phyloP scores from a whole-genome alignment of 179 eudicot genomes.

The Pouteria campechiana region DNA sequence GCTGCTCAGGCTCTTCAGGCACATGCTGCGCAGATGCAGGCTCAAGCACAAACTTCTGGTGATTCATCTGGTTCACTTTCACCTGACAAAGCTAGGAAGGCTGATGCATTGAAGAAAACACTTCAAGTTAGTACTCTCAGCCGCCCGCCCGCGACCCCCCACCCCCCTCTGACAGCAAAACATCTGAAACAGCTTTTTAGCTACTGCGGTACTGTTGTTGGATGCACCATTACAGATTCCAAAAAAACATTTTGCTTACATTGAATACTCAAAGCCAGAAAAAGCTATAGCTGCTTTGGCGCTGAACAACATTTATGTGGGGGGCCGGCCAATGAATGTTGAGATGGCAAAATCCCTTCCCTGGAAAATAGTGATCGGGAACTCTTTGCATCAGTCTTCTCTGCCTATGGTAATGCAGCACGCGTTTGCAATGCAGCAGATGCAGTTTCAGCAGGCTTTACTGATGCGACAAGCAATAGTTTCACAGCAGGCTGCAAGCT shows the following conservation, averaged over 20 bases:
- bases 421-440: slow-evolving; percentile 96
- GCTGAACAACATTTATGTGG: slow-evolving; percentile 76
- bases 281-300: slow-evolving; percentile 88
- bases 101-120: slow-evolving; percentile 57
- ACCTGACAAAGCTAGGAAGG: slow-evolving; percentile 41
- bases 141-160: too few relatives aligned
- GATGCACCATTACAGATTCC: slow-evolving; percentile 82
- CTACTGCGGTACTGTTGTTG: slow-evolving; percentile 77
- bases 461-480: slow-evolving; percentile 85
- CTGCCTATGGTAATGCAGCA: slow-evolving; percentile 92
- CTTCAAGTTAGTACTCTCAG: slow-evolving; percentile 96
- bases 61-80: slow-evolving; percentile 45
- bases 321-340: slow-evolving; percentile 90
- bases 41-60: slow-evolving; percentile 48
- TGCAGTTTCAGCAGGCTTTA: slow-evolving; percentile 97
- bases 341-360: slow-evolving; percentile 99
- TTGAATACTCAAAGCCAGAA: slow-evolving; percentile 81
- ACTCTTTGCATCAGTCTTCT: slow-evolving; percentile 46
- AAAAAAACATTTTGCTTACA: slow-evolving; percentile 88
- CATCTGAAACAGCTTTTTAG: slow-evolving; percentile 85
- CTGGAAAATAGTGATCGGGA: slow-evolving; percentile 42
- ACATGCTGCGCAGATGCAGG: slow-evolving; percentile 69
- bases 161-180: slow-evolving; percentile 80
- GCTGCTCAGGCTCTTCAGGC: slow-evolving; percentile 99
- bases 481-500: slow-evolving; percentile 93